Evolutionary conservation across 257 asterid species (phyloP).

Genomic region (Nicotiana otophora): DNA sequence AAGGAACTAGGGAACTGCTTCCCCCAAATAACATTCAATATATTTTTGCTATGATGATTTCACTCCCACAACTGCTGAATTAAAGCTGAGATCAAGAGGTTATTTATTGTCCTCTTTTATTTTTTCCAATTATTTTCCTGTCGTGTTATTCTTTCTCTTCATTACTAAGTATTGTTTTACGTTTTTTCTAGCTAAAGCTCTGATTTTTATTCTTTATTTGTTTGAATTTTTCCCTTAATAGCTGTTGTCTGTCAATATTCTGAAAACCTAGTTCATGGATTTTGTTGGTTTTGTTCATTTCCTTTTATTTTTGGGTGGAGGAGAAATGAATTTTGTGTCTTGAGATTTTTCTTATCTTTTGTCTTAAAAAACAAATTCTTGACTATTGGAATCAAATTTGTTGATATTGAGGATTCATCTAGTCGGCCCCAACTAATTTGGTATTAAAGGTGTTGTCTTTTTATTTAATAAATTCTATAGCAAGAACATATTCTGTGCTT

Average conservation of each 20-base stretch:
- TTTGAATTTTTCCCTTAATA: neutral
- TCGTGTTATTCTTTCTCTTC: neutral
- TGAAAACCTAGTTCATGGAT: neutral
- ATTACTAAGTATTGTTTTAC: neutral
- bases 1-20: conserved; percentile 25
- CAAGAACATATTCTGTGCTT: neutral
- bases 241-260: neutral
- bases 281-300: neutral
- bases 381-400: neutral
- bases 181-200: neutral
- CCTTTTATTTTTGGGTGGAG: neutral
- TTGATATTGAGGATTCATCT: neutral
- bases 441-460: neutral
- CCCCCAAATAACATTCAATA: neutral
- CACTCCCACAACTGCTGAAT: conserved; percentile 13
- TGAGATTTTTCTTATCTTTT: neutral
- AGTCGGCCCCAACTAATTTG: neutral
- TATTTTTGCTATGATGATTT: neutral
- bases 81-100: conserved; percentile 24
- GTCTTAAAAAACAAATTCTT: neutral
- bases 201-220: neutral
- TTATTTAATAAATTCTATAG: neutral
- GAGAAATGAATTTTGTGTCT: neutral
- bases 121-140: neutral
- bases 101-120: neutral